phyloP scores from a whole-genome alignment of 306 rosid species.

The Psophocarpus tetragonolobus region DNA sequence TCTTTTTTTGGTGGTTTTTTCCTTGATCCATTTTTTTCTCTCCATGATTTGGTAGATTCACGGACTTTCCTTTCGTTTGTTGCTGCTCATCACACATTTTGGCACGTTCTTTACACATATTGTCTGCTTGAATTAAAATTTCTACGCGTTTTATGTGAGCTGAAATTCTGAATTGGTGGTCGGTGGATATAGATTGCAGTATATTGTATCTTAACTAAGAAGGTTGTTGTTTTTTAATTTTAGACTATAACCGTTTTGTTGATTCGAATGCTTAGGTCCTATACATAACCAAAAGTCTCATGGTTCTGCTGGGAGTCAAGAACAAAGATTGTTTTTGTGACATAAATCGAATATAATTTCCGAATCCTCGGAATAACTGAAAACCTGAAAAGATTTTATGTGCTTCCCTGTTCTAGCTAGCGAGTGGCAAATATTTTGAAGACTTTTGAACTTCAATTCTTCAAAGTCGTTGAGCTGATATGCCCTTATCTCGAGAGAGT shows the following conservation, averaged over 20 bases:
- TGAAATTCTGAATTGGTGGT: constrained; percentile 36
- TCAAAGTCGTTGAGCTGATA: background rate
- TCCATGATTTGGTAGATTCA: constrained; percentile 31
- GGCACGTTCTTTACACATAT: background rate
- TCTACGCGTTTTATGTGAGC: background rate
- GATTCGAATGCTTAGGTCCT: constrained; percentile 1
- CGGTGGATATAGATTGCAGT: background rate
- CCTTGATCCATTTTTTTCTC: background rate
- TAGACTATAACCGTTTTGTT: background rate
- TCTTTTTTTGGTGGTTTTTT: background rate
- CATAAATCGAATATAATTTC: constrained; percentile 13
- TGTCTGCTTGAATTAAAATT: constrained; percentile 1
- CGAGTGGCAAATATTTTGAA: background rate
- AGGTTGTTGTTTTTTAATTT: constrained; percentile 10
- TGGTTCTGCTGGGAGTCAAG: background rate
- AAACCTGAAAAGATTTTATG: constrained; percentile 1
- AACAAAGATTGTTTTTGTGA: constrained; percentile 7
- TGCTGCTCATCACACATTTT: background rate
- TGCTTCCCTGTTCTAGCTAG: background rate
- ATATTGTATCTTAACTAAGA: background rate
- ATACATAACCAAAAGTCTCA: too few relatives aligned
- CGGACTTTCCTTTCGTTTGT: constrained; percentile 4
- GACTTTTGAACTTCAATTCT: background rate
- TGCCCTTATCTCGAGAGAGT: background rate
- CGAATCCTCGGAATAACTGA: background rate